phyloP scores from a whole-genome alignment of 345 rosid genomes.

The Murraya koenigii region DNA sequence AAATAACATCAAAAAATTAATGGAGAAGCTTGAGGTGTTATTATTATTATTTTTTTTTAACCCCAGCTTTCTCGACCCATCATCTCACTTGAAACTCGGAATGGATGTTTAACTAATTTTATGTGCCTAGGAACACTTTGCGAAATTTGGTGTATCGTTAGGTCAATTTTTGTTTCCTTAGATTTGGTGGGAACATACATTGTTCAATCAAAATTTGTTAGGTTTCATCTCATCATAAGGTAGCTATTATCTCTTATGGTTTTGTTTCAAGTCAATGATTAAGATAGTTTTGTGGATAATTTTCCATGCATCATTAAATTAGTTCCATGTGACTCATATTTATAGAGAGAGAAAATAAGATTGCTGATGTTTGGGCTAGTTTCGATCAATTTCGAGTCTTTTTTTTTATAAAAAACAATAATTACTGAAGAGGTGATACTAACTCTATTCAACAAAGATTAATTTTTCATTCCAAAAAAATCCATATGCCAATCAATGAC shows the following conservation, averaged over 20 bases:
- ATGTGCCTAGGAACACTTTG: not conserved
- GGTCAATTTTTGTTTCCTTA: not conserved
- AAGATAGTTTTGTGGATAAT: not conserved
- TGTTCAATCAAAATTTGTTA: not conserved
- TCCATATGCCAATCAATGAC: too few species aligned
- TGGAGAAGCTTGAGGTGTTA: too few species aligned
- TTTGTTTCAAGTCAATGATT: not conserved
- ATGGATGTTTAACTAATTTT: slow-evolving; percentile 14
- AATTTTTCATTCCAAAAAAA: too few species aligned
- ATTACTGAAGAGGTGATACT: too few species aligned
- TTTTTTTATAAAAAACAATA: too few species aligned
- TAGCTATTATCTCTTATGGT: not conserved
- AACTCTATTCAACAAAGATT: too few species aligned
- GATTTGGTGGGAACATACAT: not conserved
- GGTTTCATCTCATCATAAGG: not conserved
- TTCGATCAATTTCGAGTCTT: too few species aligned
- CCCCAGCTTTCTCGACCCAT: not conserved
- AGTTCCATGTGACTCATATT: not conserved
- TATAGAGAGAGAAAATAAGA: too few species aligned
- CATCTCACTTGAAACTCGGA: not conserved
- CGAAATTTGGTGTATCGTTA: not conserved
- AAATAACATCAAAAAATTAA: not conserved
- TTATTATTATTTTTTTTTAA: too few species aligned
- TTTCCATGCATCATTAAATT: not conserved
- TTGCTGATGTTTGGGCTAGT: too few species aligned